Evolutionary conservation across 306 rosid species (phyloP), one percentile per base, ranked within the genome.

Genomic region (Benincasa hispida): DNA sequence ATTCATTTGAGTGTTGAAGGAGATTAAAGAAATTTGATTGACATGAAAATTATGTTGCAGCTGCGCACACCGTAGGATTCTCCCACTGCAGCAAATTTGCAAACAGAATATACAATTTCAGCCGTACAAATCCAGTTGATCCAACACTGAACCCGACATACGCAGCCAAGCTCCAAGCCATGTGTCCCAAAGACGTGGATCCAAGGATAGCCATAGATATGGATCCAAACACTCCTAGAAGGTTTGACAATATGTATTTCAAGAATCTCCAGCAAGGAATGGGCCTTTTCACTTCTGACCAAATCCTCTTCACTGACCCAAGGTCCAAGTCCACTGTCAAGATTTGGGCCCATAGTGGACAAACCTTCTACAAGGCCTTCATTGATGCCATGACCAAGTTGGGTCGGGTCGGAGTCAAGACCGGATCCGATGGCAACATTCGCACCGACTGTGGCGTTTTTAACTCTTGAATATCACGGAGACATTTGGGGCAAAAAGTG

Each of bases 61-160:
- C 88, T 17, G 91, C 94, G 0, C 94, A 89, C 83, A 89, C 90
- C 5, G 81, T 89, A 18, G 94, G 94, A 79, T 89, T 89, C 85
- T 84, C 90, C 2, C 94, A 89, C 48, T 89, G 94, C 63, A 41
- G 22, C 69, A 86, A 56, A n/a, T 87, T 89, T 72, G 25, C 85
- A 0, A 72, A 78, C 17, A 82, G 94, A 69, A 85, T 89, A 15
- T 89, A 81, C 75, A 84, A 56, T 81, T 89, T 83, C 88, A 86
- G 84, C 72, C 50, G 75, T 21, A 72, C 62, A 10, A 78, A 27
- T 15, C 13, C 34, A 10, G 85, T 87, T 48, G 94, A 89, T 77
- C 91, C 94, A 1, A 70, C 88, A 22, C 1, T 89, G 47, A 24
- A 84, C 39, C 3, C 14, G 25, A 48, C 12, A 7, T 89, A 89